These are phyloP conservation scores for Phytophthora multivora DNA, from an alignment of 352 stramenopile genomes.

Conservation along the genomic window DNA sequence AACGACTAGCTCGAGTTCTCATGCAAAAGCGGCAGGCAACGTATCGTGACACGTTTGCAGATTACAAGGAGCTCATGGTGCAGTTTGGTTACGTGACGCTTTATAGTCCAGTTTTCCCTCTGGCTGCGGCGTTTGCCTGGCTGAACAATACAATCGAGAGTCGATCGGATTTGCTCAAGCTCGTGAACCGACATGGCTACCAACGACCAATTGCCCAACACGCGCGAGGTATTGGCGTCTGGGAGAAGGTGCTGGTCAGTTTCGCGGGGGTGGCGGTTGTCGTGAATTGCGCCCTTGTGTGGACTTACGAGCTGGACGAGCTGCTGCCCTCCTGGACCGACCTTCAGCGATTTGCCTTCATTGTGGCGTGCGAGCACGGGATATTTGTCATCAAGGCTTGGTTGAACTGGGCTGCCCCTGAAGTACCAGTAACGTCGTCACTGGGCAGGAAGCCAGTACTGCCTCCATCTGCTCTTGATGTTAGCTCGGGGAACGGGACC, in stretches of 20 bases:
- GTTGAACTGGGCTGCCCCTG: constrained; percentile 56
- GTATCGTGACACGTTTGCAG: constrained; percentile 69
- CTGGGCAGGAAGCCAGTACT: constrained; percentile 25
- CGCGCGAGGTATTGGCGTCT: constrained; percentile 91
- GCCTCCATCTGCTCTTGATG: constrained; percentile 3
- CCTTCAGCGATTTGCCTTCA: constrained; percentile 64
- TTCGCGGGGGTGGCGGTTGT: constrained; percentile 92
- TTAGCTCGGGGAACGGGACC: not conserved
- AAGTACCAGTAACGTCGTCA: constrained; percentile 34
- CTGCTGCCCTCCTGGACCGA: constrained; percentile 60
- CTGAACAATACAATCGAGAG: constrained; percentile 93
- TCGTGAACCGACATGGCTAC: constrained; percentile 86
- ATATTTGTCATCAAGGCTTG: constrained; percentile 64
- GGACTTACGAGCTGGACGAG: constrained; percentile 63
- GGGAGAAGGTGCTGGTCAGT: constrained; percentile 93
- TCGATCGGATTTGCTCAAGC: constrained; percentile 92
- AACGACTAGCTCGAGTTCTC: constrained; percentile 55
- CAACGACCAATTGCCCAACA: constrained; percentile 89
- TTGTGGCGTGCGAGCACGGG: constrained; percentile 65
- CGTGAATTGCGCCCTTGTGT: constrained; percentile 94
- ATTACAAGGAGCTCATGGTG: constrained; percentile 88
- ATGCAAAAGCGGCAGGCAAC: constrained; percentile 65
- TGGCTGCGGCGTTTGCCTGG: constrained; percentile 90
- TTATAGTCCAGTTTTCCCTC: constrained; percentile 91
- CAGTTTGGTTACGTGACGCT: constrained; percentile 93